Evolutionary conservation across 179 eudicot genomes (phyloP), one percentile per base, ranked within the genome.

Genomic region (Beta lomatogona): DNA sequence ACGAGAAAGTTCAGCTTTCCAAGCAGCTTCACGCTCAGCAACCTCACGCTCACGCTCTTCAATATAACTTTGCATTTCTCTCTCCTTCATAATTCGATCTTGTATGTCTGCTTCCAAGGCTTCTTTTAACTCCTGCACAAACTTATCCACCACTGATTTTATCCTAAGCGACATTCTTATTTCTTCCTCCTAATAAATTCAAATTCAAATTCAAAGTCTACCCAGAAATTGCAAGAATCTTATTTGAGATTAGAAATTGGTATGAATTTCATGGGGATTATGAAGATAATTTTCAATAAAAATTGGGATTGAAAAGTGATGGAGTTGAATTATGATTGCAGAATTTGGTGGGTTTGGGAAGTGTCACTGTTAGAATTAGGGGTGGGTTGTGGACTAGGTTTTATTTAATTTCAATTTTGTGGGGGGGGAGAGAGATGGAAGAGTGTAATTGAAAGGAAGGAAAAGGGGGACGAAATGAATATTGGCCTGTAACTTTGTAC

Each of bases 1-100:
- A 59, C 98, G 99, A 82, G 99, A 96, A 77, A 96, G 97, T 71
- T 96, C 93, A 11, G 98, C 95, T 86, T 96, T 96, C 99, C 99
- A 96, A 81, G 99, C 98, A 63, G 99, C 92, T 85, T 96, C 98
- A 6, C 99, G 98, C 77, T 96, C 99, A 6, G 98, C 97, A 61
- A 96, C 99, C 45, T 96, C 99, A 46, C 99, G 92, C 64, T 96
- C 99, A 2, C 99, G 91, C 76, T 96, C 99, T 75, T 91, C 89
- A 25, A 96, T 96, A 76, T 96, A 96, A 79, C 95, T 93, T 89
- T 96, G 98, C 98, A 94, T 96, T 90, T 94, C 99, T 66, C 99
- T 88, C 81, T 96, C 99, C 88, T 96, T 96, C 99, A 96, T 94
- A 3, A 94, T 93, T 82, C 98, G 85, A 76, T 96, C 99, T 78